Evolutionary conservation across 106 monocot genomes (phyloP).

Genomic region (Chionographis japonica): DNA sequence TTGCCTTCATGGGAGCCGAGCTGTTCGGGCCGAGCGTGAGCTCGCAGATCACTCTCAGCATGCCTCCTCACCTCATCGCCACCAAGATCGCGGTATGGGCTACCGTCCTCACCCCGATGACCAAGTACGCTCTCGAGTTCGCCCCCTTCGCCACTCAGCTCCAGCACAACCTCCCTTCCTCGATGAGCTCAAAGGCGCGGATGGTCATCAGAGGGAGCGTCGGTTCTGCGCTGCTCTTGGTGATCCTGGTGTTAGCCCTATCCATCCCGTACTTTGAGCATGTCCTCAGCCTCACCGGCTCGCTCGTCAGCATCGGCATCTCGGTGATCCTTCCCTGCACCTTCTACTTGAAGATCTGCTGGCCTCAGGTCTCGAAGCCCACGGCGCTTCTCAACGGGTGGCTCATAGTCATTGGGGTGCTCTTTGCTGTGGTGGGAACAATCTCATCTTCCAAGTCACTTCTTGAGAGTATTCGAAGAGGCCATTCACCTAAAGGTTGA

Average conservation of each 20-base stretch:
- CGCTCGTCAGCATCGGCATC: slow-evolving; percentile 62
- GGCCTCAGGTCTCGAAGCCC: slow-evolving; percentile 22
- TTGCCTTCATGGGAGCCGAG: slow-evolving; percentile 73
- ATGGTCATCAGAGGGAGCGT: slow-evolving; percentile 41
- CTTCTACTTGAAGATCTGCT: slow-evolving; percentile 79
- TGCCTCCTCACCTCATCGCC: slow-evolving; percentile 50
- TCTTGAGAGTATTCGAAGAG: slow-evolving; percentile 37
- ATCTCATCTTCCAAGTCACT: slow-evolving; percentile 57
- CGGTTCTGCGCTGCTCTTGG: slow-evolving; percentile 42
- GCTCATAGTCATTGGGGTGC: slow-evolving; percentile 32
- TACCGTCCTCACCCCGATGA: slow-evolving; percentile 75
- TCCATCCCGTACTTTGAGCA: slow-evolving; percentile 66
- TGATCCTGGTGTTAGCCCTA: slow-evolving; percentile 52
- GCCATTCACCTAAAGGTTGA: slow-evolving; percentile 15
- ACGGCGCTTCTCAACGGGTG: slow-evolving; percentile 24
- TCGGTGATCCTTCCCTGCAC: slow-evolving; percentile 56
- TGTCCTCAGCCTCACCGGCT: slow-evolving; percentile 73
- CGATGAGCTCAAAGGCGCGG: slow-evolving; percentile 30
- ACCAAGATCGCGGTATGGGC: slow-evolving; percentile 80
- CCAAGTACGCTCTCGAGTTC: slow-evolving; percentile 84
- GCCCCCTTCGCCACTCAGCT: slow-evolving; percentile 71
- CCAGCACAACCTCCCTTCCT: slow-evolving; percentile 45
- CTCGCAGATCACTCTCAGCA: slow-evolving; percentile 77
- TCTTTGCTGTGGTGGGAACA: slow-evolving; percentile 47
- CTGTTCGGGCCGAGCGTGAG: slow-evolving; percentile 59